phyloP scores from a whole-genome alignment of 345 rosid genomes.

The Linum trigynum region DNA sequence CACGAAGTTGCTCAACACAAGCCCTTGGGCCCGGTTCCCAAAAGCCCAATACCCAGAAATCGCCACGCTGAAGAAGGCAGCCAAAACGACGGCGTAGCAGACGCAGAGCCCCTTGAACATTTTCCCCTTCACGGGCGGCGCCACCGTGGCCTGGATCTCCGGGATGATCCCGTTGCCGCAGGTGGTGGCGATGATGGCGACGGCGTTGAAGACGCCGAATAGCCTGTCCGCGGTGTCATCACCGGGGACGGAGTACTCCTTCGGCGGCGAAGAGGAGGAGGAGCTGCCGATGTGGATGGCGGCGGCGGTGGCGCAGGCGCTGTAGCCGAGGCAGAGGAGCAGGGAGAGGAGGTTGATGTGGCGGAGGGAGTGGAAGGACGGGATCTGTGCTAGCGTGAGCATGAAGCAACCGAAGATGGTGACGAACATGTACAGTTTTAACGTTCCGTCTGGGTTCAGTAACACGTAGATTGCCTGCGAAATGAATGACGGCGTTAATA shows the following conservation, averaged over 20 bases:
- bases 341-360: conserved; percentile 16
- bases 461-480: conserved; percentile 17
- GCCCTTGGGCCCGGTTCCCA: conserved; percentile 16
- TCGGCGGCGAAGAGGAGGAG: neutral
- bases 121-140: conserved; percentile 1
- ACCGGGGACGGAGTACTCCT: neutral
- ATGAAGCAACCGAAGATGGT: conserved; percentile 12
- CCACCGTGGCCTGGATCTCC: conserved; percentile 3
- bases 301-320: conserved; percentile 18
- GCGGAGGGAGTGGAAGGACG: conserved; percentile 21
- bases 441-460: conserved; percentile 7
- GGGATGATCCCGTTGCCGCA: conserved; percentile 1
- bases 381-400: conserved; percentile 20
- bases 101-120: conserved; percentile 13
- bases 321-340: conserved; percentile 14
- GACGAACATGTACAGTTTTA: conserved; percentile 21
- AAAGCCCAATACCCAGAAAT: conserved; percentile 25
- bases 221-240: neutral
- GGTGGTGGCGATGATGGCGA: conserved; percentile 1
- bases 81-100: conserved; percentile 4
- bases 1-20: conserved; percentile 13
- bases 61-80: conserved; percentile 19
- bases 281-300: conserved; percentile 13
- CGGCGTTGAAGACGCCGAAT: conserved; percentile 1
- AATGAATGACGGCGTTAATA: no score